Evolutionary conservation across 2,329 filamentous ascomycete genomes (phyloP).

Genomic region (Cladosporium velox): DNA sequence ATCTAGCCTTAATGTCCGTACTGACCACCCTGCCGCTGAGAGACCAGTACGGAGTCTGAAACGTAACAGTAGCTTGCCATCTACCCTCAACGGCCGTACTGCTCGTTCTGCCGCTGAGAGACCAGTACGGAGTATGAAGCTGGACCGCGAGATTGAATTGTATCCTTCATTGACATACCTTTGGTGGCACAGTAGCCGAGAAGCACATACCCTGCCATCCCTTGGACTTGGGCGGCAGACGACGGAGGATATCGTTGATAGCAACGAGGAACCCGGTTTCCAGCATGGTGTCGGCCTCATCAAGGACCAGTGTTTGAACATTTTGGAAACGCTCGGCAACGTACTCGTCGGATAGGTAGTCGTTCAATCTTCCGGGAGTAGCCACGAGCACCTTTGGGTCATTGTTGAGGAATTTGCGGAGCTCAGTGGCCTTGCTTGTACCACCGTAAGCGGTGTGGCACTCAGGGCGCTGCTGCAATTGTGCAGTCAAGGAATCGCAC

Average conservation of each 20-base stretch:
- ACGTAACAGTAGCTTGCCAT: background rate
- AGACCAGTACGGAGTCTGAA: too few relatives aligned
- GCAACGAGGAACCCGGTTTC: slow-evolving; percentile 56
- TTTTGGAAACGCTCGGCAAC: slow-evolving; percentile 50
- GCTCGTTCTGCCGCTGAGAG: background rate
- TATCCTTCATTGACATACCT: slow-evolving; percentile 22
- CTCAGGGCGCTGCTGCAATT: slow-evolving; percentile 79
- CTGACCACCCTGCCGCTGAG: too few relatives aligned
- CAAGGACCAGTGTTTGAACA: slow-evolving; percentile 48
- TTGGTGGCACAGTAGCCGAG: slow-evolving; percentile 48
- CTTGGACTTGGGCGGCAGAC: slow-evolving; percentile 52
- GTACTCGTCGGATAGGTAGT: slow-evolving; percentile 73
- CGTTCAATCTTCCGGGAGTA: slow-evolving; percentile 81
- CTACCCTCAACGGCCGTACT: background rate
- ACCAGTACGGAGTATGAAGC: background rate
- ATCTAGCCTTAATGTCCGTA: too few relatives aligned
- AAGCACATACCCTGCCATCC: slow-evolving; percentile 56
- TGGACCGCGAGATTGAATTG: background rate
- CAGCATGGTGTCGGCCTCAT: slow-evolving; percentile 86
- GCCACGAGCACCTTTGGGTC: slow-evolving; percentile 87
- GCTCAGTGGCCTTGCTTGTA: slow-evolving; percentile 78
- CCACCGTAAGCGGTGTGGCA: slow-evolving; percentile 67
- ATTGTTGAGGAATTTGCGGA: slow-evolving; percentile 65
- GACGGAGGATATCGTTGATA: slow-evolving; percentile 53
- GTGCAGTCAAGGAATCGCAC: slow-evolving; percentile 80